A percentile compares a stretch with the other conserved stretches of the same genome.
Conservation (phyloP, 306 rosid species). For the Delonix regia region DNA sequence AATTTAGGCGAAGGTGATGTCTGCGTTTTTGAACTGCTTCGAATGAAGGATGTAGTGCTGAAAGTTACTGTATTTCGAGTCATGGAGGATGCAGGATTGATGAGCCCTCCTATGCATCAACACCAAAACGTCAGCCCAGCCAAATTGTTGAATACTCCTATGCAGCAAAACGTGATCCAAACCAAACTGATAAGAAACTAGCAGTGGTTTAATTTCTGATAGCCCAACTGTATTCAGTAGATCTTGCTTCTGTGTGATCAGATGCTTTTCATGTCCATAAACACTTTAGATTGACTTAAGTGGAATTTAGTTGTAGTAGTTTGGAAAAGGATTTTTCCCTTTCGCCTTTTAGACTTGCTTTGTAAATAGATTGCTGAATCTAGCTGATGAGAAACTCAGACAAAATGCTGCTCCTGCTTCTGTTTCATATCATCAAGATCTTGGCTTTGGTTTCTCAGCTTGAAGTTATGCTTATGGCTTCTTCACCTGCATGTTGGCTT, state of each 20-base stretch:
- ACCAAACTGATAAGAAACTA: conserved; percentile 61
- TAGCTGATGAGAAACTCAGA: conserved; percentile 43
- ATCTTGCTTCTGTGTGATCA: conserved; percentile 43
- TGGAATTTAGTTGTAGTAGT: conserved; percentile 38
- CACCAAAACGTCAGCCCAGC: conserved; percentile 45
- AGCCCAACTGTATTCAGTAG: conserved; percentile 44
- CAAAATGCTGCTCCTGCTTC: conserved; percentile 30
- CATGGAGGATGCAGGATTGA: conserved; percentile 54
- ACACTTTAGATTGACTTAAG: conserved; percentile 47
- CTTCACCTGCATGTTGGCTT: not conserved
- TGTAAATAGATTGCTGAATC: conserved; percentile 64
- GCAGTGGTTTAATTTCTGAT: conserved; percentile 25
- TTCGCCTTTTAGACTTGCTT: conserved; percentile 38
- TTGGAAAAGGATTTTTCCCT: conserved; percentile 21
- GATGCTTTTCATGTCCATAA: conserved; percentile 49
- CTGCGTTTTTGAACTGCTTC: conserved; percentile 86
- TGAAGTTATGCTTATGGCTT: not conserved
- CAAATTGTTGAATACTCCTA: conserved; percentile 37
- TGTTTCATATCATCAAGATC: not conserved
- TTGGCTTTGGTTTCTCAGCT: not conserved
- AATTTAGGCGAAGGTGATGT: conserved; percentile 96
- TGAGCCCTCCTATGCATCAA: conserved; percentile 51
- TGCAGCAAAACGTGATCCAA: conserved; percentile 37
- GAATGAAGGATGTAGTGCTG: conserved; percentile 70
- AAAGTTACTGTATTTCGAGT: conserved; percentile 78